Evolutionary conservation across 1,139 yeast species (phyloP).

Genomic region (Candida smagusa): DNA sequence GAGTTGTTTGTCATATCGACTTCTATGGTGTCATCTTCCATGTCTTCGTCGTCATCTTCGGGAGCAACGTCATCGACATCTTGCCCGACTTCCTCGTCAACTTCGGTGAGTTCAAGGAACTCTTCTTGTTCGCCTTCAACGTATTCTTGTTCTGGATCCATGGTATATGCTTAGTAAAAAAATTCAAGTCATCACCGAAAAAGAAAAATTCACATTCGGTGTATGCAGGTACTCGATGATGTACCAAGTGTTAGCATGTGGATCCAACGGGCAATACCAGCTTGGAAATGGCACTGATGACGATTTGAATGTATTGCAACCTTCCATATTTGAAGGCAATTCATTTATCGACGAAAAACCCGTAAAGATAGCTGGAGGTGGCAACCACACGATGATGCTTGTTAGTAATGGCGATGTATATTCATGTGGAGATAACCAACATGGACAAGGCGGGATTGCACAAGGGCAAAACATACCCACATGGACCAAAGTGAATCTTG

Average conservation of each 20-base stretch:
- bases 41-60: slow-evolving; percentile 41
- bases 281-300: slow-evolving; percentile 60
- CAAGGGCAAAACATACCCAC: slow-evolving; percentile 6
- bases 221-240: slow-evolving; percentile 3
- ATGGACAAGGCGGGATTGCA: slow-evolving; percentile 51
- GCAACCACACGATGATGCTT: slow-evolving; percentile 76
- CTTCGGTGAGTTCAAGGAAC: slow-evolving; percentile 54
- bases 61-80: slow-evolving; percentile 33
- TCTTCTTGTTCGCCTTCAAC: slow-evolving; percentile 41
- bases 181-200: slow-evolving; percentile 1
- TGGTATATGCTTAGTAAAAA: background rate
- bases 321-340: slow-evolving; percentile 19
- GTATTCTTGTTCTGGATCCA: slow-evolving; percentile 10
- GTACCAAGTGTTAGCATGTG: slow-evolving; percentile 52
- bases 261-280: slow-evolving; percentile 82
- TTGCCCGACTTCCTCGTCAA: slow-evolving; percentile 54
- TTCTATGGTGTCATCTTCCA: slow-evolving; percentile 27
- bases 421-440: slow-evolving; percentile 57
- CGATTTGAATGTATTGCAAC: slow-evolving; percentile 43
- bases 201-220: background rate
- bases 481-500: slow-evolving; percentile 23
- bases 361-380: slow-evolving; percentile 63
- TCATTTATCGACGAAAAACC: slow-evolving; percentile 20
- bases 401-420: slow-evolving; percentile 50
- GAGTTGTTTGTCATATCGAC: slow-evolving; percentile 86